A percentile compares a stretch with the other conserved stretches of the same genome.
Evolutionary conservation across 208 protist species (phyloP).

Genomic region (Trypanosomatidae sp.): DNA sequence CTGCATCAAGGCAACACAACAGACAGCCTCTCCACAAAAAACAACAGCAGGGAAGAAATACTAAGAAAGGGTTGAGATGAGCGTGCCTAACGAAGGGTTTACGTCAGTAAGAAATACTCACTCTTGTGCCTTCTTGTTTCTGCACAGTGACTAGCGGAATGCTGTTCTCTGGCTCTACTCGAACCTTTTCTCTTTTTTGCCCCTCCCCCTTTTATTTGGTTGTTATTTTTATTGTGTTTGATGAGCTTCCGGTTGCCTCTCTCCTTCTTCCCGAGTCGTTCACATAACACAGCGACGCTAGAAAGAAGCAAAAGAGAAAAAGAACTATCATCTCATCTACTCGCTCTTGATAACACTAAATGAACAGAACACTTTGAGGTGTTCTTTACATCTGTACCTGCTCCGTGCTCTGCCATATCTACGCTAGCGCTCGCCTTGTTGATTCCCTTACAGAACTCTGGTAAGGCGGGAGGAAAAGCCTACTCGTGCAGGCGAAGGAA

Average conservation of each 20-base stretch:
- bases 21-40: background rate
- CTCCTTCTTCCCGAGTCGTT: background rate
- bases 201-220: background rate
- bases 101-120: background rate
- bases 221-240: background rate
- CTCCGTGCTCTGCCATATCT: background rate
- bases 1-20: background rate
- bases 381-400: background rate
- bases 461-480: background rate
- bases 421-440: background rate
- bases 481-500: background rate
- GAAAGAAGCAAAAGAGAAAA: conserved; percentile 2
- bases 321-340: background rate
- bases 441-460: background rate
- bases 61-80: background rate
- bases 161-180: background rate
- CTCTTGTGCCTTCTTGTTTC: background rate
- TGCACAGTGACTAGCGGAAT: background rate
- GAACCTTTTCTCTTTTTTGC: conserved; percentile 3
- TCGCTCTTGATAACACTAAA: conserved; percentile 1
- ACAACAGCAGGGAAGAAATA: background rate
- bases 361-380: background rate
- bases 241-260: background rate
- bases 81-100: background rate
- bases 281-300: background rate